A percentile compares a stretch with the other conserved stretches of the same genome.
Conservation (phyloP, 2,329 filamentous ascomycete genomes). For the Fusarium papillatum region DNA sequence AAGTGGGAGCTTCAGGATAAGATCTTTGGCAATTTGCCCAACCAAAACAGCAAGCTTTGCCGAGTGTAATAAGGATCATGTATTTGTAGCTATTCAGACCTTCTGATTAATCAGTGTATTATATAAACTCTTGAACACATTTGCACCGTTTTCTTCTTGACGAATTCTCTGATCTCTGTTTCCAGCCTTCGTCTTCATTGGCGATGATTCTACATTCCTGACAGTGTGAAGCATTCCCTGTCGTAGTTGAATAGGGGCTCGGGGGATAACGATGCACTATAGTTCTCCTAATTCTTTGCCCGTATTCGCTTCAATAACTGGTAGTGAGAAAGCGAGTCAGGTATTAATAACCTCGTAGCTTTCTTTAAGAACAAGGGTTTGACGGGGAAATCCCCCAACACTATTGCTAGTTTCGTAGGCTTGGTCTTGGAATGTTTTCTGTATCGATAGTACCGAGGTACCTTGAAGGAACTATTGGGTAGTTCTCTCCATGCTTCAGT, state of each 20-base stretch:
- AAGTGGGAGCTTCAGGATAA: conserved; percentile 56
- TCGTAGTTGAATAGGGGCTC: background rate
- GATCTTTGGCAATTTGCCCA: conserved; percentile 31
- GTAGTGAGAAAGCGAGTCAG: background rate
- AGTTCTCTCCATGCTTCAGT: no score
- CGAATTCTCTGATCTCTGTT: background rate
- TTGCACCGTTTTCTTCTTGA: background rate
- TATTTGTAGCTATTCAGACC: background rate
- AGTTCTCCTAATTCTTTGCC: background rate
- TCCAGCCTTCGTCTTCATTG: background rate
- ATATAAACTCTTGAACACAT: background rate
- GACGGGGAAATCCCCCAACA: no score
- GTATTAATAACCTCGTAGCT: background rate
- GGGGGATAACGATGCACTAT: background rate
- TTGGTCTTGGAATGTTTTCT: no score
- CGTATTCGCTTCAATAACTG: background rate
- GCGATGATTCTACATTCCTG: background rate
- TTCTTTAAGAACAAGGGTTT: background rate
- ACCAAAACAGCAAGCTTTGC: conserved; percentile 34
- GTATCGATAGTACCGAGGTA: no score
- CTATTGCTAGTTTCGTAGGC: no score
- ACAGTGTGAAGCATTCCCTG: background rate
- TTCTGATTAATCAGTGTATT: background rate
- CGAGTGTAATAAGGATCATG: background rate
- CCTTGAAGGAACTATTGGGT: no score